Base-by-base conservation (phyloP, 805 yeast genomes). In the Candida golubevii region DNA sequence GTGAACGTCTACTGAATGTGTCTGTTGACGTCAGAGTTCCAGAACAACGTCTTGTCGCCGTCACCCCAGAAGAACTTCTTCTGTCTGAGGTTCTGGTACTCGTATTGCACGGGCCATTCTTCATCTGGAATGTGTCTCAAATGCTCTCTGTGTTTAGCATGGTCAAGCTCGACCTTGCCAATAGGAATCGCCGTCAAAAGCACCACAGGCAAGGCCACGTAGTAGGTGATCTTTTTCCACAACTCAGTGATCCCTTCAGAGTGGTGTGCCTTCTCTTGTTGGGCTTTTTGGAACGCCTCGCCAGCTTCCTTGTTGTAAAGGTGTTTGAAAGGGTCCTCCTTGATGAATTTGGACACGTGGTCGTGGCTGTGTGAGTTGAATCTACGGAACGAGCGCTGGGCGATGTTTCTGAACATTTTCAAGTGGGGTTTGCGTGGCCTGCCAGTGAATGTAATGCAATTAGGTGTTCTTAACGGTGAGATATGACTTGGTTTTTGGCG, bases 31-130 rank as follows among this genome's bases (percentile, higher is more conserved):
- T 80, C 85, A 42, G 87, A 77, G 77, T 88, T 88, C 99, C 99
- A 93, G 85, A 93, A 93, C 65, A 85, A 74, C 51, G 98, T 88
- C 80, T 87, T 83, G 78, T 90, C 96, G 66, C 99, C 98, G 65
- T 93, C 91, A 65, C 99, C 99, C 98, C 98, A 93, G 84, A 89
- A 91, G 80, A 80, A 91, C 65, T 85, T 83, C 68, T 81, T 83
- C 64, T 67, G 65, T 81, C 98, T 88, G 59, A 89, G 68, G 79
- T 93, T 93, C 78, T 85, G 90, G 81, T 80, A 93, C 59, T 83
- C 90, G 75, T 87, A 87, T 71, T 85, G 93, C 50, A 67, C 72
- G 62, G 97, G 97, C 89, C 96, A 87, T 65, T 90, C 95, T 58
- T 84, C 91, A 66, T 90, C 97, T 30, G 88, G 67, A 46, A 88